Evolutionary conservation across 306 rosid genomes (phyloP), one percentile per base, ranked within the genome.

Genomic region (Glycine tomentella): DNA sequence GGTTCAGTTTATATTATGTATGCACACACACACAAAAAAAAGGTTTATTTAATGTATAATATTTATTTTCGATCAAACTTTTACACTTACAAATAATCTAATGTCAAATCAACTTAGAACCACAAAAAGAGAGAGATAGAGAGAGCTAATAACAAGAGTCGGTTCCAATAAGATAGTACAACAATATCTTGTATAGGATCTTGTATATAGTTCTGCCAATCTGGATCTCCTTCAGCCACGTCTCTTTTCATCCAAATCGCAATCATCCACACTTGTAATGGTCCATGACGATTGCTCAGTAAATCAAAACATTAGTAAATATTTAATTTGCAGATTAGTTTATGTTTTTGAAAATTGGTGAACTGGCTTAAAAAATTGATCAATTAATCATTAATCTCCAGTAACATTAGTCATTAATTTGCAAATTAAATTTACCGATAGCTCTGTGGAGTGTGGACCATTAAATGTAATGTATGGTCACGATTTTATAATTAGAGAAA

Each of bases 201-300:
- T 7, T 56, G 11, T 20, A 58, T 58, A 20, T 58, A 31, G 40
- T 61, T 61, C 34, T 33, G 44, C 9, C 9, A 33, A 63, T 34
- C 45, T 33, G 69, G 45, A 33, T 33, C 69, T 63, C 5, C 69
- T 34, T 63, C 45, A 4, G 69, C 69, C 45, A 63, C 69, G 63
- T 57, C 63, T 56, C 25, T n/a, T 6, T 56, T 15, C 31, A 16
- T 15, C 33, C 62, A 56, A 56, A 16, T 8, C 4, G 4, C 11
- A 56, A 16, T 16, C 15, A 56, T 56, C 40, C 3, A 62, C 44
- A 5, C 42, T n/a, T 52, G 14, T 61, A 31, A 31, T 25, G 66
- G 42, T 57, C 8, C 13, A 25, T 61, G 42, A 61, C 2, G 36
- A 11, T 61, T 61, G 66, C n/a, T 61, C n/a, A 9, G 25, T 4